Percentiles rank a stretch among this genome's conserved stretches.
These are phyloP conservation scores for Zea luxurians DNA, from an alignment of 176 grass and related monocot species.

Conservation along the genomic window DNA sequence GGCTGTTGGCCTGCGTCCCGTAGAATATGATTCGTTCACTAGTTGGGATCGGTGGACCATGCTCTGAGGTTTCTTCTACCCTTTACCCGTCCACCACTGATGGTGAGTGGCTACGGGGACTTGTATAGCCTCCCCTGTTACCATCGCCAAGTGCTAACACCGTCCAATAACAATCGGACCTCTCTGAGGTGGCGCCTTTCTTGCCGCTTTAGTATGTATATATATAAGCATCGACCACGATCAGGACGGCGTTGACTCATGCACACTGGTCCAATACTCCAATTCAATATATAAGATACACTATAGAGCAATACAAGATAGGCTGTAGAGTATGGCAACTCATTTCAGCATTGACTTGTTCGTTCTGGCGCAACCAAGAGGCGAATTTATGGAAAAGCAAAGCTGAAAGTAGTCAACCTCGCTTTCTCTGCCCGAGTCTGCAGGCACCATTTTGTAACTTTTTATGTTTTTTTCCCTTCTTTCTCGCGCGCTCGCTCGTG, in stretches of 20 bases:
- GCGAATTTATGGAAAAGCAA: background rate
- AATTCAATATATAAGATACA: conserved; percentile 21
- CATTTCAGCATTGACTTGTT: conserved; percentile 1
- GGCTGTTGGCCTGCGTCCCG: background rate
- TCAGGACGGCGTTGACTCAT: conserved; percentile 31
- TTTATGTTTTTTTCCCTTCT: background rate
- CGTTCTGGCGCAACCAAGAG: background rate
- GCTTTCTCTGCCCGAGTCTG: background rate
- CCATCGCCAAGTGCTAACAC: conserved; percentile 24
- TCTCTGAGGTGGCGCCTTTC: conserved; percentile 30
- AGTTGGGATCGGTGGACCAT: conserved; percentile 29
- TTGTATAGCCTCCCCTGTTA: conserved; percentile 20
- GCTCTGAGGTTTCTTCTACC: conserved; percentile 37
- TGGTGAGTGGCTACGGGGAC: conserved; percentile 38
- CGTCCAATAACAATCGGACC: conserved; percentile 29
- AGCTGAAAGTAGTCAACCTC: background rate
- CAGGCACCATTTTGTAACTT: background rate
- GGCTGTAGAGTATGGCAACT: conserved; percentile 6
- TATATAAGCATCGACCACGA: background rate
- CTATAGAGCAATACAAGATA: conserved; percentile 18
- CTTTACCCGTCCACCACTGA: conserved; percentile 38
- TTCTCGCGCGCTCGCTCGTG: background rate
- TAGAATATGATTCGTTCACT: conserved; percentile 32
- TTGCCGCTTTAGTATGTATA: background rate
- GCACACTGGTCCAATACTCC: background rate